Evolutionary conservation across 805 yeast genomes (phyloP), one percentile per base, ranked within the genome.

Genomic region (Yamadazyma olivae): DNA sequence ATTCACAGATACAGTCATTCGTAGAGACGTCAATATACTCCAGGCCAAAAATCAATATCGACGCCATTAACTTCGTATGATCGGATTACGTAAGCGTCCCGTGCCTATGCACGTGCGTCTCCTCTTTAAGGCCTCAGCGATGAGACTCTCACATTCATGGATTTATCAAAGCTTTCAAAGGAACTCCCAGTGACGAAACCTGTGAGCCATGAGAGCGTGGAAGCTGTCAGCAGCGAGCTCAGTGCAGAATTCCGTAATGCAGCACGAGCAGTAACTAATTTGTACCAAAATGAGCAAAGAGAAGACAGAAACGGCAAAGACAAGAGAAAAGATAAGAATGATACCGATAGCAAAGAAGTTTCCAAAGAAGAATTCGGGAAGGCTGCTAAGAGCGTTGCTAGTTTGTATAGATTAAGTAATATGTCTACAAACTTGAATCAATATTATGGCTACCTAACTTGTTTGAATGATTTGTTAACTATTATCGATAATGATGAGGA

Each of bases 191-290:
- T 74, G 2, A 67, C 81, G 0, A 61, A 53, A 23, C 73, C 78
- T 3, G 61, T 75, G 8, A 67, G 64, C 27, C 73, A 72, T 23
- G 65, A 66, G 6, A 59, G 77, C n/a, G 54, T 77, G 1, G 56
- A 59, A 18, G 73, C 70, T 19, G 58, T 80, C 30, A 74, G 70
- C 40, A 61, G 57, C 28, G 83, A 81, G 30, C 63, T 83, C 19
- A 70, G 79, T 0, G 57, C 63, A n/a, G 83, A 81, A 50, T 83
- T 82, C 59, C 81, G 78, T 54, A 70, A 68, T 37, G 89, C 89
- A 5, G 89, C 89, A 18, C 74, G 80, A 37, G 72, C 84, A 5
- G 84, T 82, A 18, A 82, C 89, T 12, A 73, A 61, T n/a, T 49
- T 68, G 10, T 66, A 65, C 43, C 63, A 62, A 44, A 25, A 28